Base-by-base conservation (phyloP, 129 eudicot genomes). In the Dittrichia graveolens region DNA sequence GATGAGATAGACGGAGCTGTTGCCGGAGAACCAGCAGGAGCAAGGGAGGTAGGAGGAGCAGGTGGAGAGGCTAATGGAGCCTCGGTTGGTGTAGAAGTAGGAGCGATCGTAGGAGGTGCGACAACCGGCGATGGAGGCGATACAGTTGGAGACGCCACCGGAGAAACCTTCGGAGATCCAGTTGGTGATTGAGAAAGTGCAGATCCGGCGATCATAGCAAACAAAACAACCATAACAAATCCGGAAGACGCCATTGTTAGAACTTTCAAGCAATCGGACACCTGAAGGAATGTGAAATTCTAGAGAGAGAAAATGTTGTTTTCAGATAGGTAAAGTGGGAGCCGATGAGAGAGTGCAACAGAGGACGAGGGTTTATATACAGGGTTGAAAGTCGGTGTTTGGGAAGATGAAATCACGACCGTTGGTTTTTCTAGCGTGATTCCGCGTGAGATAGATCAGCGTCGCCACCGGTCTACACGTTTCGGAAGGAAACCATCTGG, bases 141-240 rank as follows among this genome's bases (percentile, higher is more conserved):
- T 0, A 84, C 67, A 0, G 74, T 81, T 0, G 91, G 91, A 13
- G 85, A 42, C 3, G 72, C 75, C 2, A 77, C 37, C 19, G 88
- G 92, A 3, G 92, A 74, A 0, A 61, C 71, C 3, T 49, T 67
- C 35, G 95, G 95, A 1, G 90, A 53, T 1, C 80, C 62, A 0
- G 75, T 69, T 8, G 94, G 96, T 8, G 95, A 76, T 56, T 91
- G 95, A 58, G 91, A 83, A 1, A 88, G 19, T 0, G 86, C 89
- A 43, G 89, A 81, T 76, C 87, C 86, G n/a, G 77, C 88, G 3
- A 88, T 66, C 71, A 78, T 0, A 35, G 82, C 86, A 14, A 85
- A 72, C 48, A 91, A 24, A n/a, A 77, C 24, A 15, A 69, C 67
- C 4, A 78, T n/a, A 52, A 87, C 8, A 4, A 75, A 10, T 13